phyloP scores from a whole-genome alignment of 495 filamentous ascomycete species.

The Penicillium soppii region DNA sequence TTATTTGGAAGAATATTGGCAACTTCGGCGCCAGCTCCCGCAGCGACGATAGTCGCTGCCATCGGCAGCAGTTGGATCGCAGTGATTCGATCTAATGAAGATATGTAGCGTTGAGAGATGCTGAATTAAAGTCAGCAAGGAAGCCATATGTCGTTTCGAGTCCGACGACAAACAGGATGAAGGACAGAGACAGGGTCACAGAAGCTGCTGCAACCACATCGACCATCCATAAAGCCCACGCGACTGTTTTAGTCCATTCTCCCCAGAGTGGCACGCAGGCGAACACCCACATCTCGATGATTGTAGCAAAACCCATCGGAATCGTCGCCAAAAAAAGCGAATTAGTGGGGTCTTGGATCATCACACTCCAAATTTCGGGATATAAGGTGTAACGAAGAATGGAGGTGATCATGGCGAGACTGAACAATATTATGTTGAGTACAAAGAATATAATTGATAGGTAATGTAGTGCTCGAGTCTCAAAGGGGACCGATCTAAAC shows the following conservation, averaged over 20 bases:
- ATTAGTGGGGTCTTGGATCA: constrained; percentile 47
- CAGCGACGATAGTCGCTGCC: constrained; percentile 46
- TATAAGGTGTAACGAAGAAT: constrained; percentile 47
- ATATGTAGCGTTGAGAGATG: constrained; percentile 39
- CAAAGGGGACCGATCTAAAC: constrained; percentile 39
- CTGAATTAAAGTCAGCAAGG: constrained; percentile 5
- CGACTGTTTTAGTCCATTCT: constrained; percentile 29
- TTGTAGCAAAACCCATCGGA: constrained; percentile 51
- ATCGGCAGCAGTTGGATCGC: constrained; percentile 48
- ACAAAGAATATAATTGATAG: constrained; percentile 45
- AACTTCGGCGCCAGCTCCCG: constrained; percentile 40
- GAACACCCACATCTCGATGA: constrained; percentile 48
- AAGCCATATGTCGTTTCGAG: background rate
- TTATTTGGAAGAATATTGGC: constrained; percentile 28
- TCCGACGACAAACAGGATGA: constrained; percentile 35
- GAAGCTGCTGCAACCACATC: constrained; percentile 39
- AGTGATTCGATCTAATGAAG: constrained; percentile 41
- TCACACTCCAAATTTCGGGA: constrained; percentile 44
- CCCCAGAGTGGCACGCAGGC: constrained; percentile 47
- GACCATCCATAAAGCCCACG: constrained; percentile 48
- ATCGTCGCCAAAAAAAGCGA: constrained; percentile 47
- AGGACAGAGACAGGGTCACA: constrained; percentile 41
- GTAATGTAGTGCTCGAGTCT: constrained; percentile 34
- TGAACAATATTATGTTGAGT: constrained; percentile 44
- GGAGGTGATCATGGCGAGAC: constrained; percentile 33